Evolutionary conservation across 2,329 filamentous ascomycete genomes (phyloP), one percentile per base, ranked within the genome.

Genomic region (Aspergillus spinulosporus): DNA sequence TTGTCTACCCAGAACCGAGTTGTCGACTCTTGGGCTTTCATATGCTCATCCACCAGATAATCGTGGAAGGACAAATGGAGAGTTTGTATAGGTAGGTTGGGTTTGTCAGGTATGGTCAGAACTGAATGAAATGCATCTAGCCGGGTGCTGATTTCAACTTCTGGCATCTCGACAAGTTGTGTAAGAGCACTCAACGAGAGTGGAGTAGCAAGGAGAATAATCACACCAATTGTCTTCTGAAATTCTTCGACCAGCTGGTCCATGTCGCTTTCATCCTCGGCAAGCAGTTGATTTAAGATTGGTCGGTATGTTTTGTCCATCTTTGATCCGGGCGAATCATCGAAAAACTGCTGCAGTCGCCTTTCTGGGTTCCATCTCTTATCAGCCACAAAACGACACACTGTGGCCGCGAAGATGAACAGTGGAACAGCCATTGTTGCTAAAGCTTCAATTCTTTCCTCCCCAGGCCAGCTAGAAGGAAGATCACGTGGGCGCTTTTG

Each of bases 191-290:
- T 34, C 26, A 59, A 11, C 8, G 65, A 63, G 12, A 69, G 59
- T 8, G 68, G 62, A 12, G 54, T 54, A 47, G 49, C 57, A 21
- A 68, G 61, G 21, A 66, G 39, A 11, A 69, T 56, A 29, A 70
- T 66, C 12, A 52, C 47, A 8, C 68, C 68, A 50, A 70, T 49
- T 12, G 66, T 59, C 11, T 58, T 31, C 37, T 53, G 40, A 34
- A 67, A 66, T 29, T 63, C 61, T 52, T 60, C 1, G 7, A 55
- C 40, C 26, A 68, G 14, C 26, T 52, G 39, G 14, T 43, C 5
- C 29, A 31, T 45, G 1, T 65, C 60, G 5, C 39, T 26, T 14
- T 59, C 51, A 21, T 58, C 43, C 44, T 60, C 37, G 12, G 2
- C 12, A 29, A 62, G 7, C 26, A 65, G 59, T 55, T 62, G 61